Percentiles rank a stretch among this genome's conserved stretches.
These are phyloP conservation scores for Melampsora larici-populina DNA, from an alignment of 1,284 basidiomycete species.

Conservation along the genomic window DNA sequence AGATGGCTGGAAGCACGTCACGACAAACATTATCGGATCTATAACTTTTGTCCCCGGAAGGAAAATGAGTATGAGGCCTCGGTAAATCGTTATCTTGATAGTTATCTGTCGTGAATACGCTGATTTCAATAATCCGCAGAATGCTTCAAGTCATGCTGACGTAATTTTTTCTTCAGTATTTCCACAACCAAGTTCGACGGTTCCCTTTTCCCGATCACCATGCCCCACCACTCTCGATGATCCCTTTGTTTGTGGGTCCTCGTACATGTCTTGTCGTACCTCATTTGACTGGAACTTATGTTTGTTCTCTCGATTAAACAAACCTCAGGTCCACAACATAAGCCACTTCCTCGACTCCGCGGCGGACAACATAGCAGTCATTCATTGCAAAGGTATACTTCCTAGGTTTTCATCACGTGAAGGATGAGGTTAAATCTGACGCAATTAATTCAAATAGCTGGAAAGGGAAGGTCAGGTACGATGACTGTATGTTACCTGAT, in stretches of 20 bases:
- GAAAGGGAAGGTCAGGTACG: conserved; percentile 19
- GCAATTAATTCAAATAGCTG: neutral
- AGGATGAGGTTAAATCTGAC: neutral
- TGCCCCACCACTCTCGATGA: conserved; percentile 50
- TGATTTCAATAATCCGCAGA: neutral
- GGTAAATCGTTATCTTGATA: conserved; percentile 46
- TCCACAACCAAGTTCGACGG: conserved; percentile 46
- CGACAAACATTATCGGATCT: conserved; percentile 49
- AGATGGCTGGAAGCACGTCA: conserved; percentile 51
- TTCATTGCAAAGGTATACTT: conserved; percentile 49
- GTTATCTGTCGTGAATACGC: conserved; percentile 39
- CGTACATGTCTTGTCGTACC: neutral
- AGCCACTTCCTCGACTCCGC: conserved; percentile 50
- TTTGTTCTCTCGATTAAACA: neutral
- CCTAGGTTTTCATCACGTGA: neutral
- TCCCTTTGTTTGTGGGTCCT: conserved; percentile 50
- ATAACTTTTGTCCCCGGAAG: conserved; percentile 49
- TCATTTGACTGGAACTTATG: neutral
- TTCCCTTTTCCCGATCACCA: conserved; percentile 52
- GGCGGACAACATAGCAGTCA: conserved; percentile 49
- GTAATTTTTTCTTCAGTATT: neutral
- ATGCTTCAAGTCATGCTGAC: neutral
- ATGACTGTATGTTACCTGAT: conserved; percentile 21
- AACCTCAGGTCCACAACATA: conserved; percentile 45
- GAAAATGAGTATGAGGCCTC: conserved; percentile 47